Evolutionary conservation across 2,329 filamentous ascomycete species (phyloP).

Genomic region (Epicoccum sorghinum): DNA sequence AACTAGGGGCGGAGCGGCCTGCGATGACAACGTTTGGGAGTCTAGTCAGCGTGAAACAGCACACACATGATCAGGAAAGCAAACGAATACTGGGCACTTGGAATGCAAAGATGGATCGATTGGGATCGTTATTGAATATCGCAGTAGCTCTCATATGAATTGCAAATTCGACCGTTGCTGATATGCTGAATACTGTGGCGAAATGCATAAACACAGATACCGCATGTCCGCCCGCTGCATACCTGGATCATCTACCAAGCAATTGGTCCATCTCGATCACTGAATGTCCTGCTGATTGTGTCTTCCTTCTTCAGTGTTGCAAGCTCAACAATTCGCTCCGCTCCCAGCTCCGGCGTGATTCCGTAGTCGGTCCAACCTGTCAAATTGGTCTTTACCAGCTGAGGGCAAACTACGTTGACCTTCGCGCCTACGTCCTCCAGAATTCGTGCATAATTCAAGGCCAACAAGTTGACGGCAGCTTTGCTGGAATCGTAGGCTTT

Average conservation of each 20-base stretch:
- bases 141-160: neutral
- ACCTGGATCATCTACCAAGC: neutral
- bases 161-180: no score
- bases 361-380: neutral
- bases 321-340: neutral
- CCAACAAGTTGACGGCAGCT: conserved; percentile 37
- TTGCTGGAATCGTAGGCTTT: conserved; percentile 30
- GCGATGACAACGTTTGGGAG: neutral
- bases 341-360: neutral
- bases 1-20: neutral
- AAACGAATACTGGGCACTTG: neutral
- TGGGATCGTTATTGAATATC: neutral
- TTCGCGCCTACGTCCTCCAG: neutral
- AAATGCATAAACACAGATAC: neutral
- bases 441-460: neutral
- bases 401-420: neutral
- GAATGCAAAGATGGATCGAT: neutral
- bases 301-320: neutral
- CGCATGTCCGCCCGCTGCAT: neutral
- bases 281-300: neutral
- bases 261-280: neutral
- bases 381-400: neutral
- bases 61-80: neutral
- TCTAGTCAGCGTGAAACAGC: neutral
- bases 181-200: no score